These are phyloP conservation scores for Bipolaris oryzae DNA, from an alignment of 2,329 filamentous ascomycete species.

Conservation along the genomic window DNA sequence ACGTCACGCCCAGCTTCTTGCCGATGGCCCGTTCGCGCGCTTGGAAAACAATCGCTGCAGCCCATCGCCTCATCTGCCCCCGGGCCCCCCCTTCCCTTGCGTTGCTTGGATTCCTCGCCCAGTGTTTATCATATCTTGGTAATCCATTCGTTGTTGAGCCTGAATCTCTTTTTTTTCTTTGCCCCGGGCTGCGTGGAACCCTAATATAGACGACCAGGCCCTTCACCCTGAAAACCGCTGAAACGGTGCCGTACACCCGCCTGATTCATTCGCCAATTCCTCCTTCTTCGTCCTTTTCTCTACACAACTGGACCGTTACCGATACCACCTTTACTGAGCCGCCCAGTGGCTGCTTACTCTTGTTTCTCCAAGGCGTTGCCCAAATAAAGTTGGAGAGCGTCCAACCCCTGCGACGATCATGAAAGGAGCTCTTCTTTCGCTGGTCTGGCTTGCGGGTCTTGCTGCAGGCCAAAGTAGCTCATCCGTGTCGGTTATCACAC, in stretches of 20 bases:
- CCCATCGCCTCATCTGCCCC: constrained; percentile 3
- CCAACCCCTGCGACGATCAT: constrained; percentile 23
- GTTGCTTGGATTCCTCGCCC: background rate
- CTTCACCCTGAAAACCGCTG: background rate
- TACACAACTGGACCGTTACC: background rate
- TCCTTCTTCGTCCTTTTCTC: background rate
- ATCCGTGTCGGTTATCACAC: constrained; percentile 33
- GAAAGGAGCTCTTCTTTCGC: constrained; percentile 26
- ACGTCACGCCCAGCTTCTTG: constrained; percentile 26
- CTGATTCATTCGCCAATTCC: background rate
- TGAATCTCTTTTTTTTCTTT: background rate
- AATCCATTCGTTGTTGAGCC: background rate
- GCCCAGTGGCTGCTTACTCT: background rate
- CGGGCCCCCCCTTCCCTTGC: background rate
- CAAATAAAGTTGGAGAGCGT: background rate
- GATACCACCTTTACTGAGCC: background rate
- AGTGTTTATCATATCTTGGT: background rate
- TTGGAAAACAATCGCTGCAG: constrained; percentile 14
- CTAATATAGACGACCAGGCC: background rate
- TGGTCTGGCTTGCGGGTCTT: constrained; percentile 35
- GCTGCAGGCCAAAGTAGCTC: constrained; percentile 34
- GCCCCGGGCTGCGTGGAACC: background rate
- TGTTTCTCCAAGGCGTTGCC: background rate
- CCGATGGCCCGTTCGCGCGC: constrained; percentile 13
- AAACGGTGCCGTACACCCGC: constrained; percentile 5